Percentiles rank a stretch among this genome's conserved stretches.
phyloP scores from a whole-genome alignment of 805 yeast species.

The Grigorovia yakushimaensis region DNA sequence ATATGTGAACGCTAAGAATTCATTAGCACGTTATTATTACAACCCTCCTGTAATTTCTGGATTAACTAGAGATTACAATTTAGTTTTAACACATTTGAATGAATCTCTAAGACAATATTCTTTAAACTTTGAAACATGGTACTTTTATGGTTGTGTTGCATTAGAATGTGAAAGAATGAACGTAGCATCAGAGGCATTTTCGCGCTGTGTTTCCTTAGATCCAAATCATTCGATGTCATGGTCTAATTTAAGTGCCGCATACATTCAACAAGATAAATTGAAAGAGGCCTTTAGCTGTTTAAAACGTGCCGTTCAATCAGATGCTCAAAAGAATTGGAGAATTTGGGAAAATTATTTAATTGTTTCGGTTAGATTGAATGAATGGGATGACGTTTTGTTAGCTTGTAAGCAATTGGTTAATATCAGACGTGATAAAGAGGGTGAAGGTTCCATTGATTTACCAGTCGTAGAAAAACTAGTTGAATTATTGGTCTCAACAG shows the following conservation, averaged over 20 bases:
- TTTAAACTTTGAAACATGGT: slow-evolving; percentile 74
- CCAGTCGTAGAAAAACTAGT: slow-evolving; percentile 67
- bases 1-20: slow-evolving; percentile 76
- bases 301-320: slow-evolving; percentile 67
- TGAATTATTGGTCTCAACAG: slow-evolving; percentile 47
- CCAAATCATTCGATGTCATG: slow-evolving; percentile 75
- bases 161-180: slow-evolving; percentile 62
- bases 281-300: slow-evolving; percentile 81
- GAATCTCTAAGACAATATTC: slow-evolving; percentile 72
- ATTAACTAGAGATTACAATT: slow-evolving; percentile 37
- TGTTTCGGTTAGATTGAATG: slow-evolving; percentile 71
- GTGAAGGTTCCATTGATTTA: slow-evolving; percentile 62
- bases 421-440: slow-evolving; percentile 43
- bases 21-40: slow-evolving; percentile 66
- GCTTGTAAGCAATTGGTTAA: slow-evolving; percentile 61
- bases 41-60: slow-evolving; percentile 52
- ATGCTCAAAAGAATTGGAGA: slow-evolving; percentile 70
- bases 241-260: slow-evolving; percentile 83
- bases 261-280: slow-evolving; percentile 51
- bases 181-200: slow-evolving; percentile 82
- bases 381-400: slow-evolving; percentile 79
- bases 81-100: slow-evolving; percentile 56
- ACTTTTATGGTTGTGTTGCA: slow-evolving; percentile 84
- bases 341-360: slow-evolving; percentile 81
- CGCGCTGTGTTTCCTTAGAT: slow-evolving; percentile 80